Percentiles rank a stretch among this genome's conserved stretches.
Conservation (phyloP, 352 stramenopile genomes). For the Globisporangium carolinianum region DNA sequence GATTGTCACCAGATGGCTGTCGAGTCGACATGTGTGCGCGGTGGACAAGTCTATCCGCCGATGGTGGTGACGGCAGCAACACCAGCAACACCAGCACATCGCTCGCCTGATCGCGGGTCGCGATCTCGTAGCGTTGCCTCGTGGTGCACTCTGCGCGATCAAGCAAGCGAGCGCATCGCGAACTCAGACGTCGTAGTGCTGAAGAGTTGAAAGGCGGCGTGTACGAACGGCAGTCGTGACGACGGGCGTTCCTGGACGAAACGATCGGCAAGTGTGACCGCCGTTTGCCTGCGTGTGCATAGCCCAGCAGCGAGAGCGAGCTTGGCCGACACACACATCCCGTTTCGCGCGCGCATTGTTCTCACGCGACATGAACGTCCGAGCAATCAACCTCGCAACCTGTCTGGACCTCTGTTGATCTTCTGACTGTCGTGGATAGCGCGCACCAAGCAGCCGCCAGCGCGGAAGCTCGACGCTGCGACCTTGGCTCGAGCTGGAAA, state of each 20-base stretch:
- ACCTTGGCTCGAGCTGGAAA: too few species aligned
- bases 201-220: too few species aligned
- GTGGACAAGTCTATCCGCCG: background rate
- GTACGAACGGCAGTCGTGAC: too few species aligned
- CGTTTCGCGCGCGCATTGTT: background rate
- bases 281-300: background rate
- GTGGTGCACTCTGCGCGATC: background rate
- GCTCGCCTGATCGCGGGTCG: too few species aligned
- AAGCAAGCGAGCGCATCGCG: background rate
- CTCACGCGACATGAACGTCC: background rate
- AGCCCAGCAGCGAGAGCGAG: background rate
- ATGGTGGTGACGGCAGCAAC: background rate
- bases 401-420: background rate
- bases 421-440: background rate
- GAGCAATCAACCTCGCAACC: background rate
- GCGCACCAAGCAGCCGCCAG: too few species aligned
- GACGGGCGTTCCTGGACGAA: too few species aligned
- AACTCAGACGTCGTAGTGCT: background rate
- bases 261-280: background rate
- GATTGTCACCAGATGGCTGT: constrained; percentile 7
- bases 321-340: background rate
- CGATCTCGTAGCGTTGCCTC: background rate
- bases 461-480: too few species aligned
- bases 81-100: background rate
- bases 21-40: background rate